phyloP scores from a whole-genome alignment of 352 stramenopile genomes.

The Globisporangium abappressorium region DNA sequence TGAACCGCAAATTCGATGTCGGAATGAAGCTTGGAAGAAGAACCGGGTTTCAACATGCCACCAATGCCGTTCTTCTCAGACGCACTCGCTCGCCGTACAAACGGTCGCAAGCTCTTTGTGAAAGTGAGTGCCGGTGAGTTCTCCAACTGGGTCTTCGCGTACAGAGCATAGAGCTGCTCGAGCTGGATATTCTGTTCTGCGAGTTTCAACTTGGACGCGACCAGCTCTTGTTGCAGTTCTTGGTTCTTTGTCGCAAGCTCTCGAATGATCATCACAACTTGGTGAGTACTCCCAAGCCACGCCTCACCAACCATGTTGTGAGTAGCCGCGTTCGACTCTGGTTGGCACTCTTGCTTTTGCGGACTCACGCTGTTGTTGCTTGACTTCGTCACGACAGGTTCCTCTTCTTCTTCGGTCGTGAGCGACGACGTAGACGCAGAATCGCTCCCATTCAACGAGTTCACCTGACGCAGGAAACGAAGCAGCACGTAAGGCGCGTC shows the following conservation, averaged over 20 bases:
- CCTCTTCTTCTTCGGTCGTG: constrained; percentile 5
- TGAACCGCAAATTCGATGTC: constrained; percentile 55
- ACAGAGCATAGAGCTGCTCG: constrained; percentile 59
- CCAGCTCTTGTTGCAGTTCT: constrained; percentile 43
- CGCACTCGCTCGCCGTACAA: constrained; percentile 19
- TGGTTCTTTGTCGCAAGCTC: constrained; percentile 43
- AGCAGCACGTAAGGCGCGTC: constrained; percentile 36
- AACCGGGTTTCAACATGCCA: too few relatives aligned
- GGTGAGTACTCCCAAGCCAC: constrained; percentile 18
- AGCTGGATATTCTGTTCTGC: constrained; percentile 63
- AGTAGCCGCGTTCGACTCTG: neutral
- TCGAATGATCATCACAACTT: constrained; percentile 36
- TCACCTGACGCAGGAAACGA: constrained; percentile 28
- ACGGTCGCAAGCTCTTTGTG: constrained; percentile 36
- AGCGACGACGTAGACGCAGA: constrained; percentile 10
- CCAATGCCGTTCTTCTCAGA: neutral
- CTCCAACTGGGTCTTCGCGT: constrained; percentile 42
- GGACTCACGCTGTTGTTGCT: neutral
- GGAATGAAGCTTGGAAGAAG: constrained; percentile 26
- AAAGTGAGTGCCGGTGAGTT: constrained; percentile 30
- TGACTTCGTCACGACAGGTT: neutral
- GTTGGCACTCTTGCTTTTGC: neutral
- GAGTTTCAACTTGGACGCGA: constrained; percentile 46
- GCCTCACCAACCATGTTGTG: neutral
- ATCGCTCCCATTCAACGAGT: constrained; percentile 11